Percentiles rank a stretch among this genome's conserved stretches.
Evolutionary conservation across 805 yeast species (phyloP).

Genomic region (Yamadazyma ubonensis): DNA sequence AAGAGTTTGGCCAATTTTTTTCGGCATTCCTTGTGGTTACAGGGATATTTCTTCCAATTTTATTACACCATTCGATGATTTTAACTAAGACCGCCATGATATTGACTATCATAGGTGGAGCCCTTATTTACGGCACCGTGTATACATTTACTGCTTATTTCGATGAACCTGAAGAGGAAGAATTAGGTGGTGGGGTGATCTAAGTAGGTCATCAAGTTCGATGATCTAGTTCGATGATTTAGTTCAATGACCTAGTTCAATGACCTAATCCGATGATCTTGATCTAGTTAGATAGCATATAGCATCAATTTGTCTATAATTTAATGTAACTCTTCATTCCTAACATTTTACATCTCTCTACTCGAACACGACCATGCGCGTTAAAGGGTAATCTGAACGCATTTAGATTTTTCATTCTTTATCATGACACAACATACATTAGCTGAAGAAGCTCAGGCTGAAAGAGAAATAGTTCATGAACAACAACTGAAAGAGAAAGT

Average conservation of each 20-base stretch:
- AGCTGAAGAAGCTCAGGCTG: slow-evolving; percentile 22
- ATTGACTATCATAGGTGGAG: slow-evolving; percentile 84
- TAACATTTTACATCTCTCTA: no score
- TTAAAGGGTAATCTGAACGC: not conserved
- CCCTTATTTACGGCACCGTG: slow-evolving; percentile 77
- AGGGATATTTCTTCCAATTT: slow-evolving; percentile 70
- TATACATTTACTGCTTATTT: slow-evolving; percentile 80
- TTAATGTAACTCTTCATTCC: no score
- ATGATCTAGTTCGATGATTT: no score
- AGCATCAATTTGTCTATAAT: no score
- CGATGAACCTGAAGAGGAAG: slow-evolving; percentile 39
- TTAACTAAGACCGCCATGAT: slow-evolving; percentile 68
- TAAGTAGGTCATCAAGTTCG: no score
- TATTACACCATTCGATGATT: slow-evolving; percentile 72
- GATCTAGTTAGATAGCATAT: no score
- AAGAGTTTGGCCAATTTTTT: slow-evolving; percentile 75
- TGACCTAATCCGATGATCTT: no score
- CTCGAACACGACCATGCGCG: not conserved
- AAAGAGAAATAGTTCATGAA: slow-evolving; percentile 37
- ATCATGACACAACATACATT: slow-evolving; percentile 1
- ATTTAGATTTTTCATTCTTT: not conserved
- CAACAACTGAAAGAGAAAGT: slow-evolving; percentile 61
- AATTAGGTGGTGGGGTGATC: slow-evolving; percentile 12
- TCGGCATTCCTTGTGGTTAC: slow-evolving; percentile 76
- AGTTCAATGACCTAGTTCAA: no score